Conservation (phyloP, 495 filamentous ascomycete genomes). For the Xylaria flabelliformis region DNA sequence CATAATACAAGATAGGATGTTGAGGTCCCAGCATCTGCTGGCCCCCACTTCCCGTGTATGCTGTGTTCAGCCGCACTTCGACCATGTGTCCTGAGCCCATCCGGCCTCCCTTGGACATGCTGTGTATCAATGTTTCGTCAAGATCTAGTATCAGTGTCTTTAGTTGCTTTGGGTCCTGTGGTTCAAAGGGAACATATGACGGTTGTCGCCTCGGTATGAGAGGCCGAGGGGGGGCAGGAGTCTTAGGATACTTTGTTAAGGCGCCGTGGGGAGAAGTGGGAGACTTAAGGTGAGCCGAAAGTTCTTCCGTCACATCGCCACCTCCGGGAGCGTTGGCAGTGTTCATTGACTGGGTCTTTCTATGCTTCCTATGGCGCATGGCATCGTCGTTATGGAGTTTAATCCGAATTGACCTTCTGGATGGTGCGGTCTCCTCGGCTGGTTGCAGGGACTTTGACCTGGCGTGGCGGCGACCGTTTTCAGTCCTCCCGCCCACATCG, state of each 20-base stretch:
- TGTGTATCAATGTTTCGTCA: constrained; percentile 97
- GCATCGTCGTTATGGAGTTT: constrained; percentile 87
- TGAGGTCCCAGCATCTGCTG: constrained; percentile 76
- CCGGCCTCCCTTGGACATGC: constrained; percentile 91
- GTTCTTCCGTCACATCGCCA: constrained; percentile 41
- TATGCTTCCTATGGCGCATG: constrained; percentile 65
- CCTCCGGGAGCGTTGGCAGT: constrained; percentile 38
- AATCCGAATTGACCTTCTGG: constrained; percentile 85
- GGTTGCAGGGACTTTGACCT: constrained; percentile 62
- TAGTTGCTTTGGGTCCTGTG: constrained; percentile 59
- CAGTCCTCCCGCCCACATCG: constrained; percentile 44
- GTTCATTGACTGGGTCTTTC: constrained; percentile 54
- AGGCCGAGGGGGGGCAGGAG: constrained; percentile 85
- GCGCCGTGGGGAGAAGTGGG: constrained; percentile 83
- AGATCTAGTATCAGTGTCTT: constrained; percentile 96
- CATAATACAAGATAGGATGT: constrained; percentile 97
- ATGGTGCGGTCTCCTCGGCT: constrained; percentile 65
- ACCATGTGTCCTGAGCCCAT: constrained; percentile 99
- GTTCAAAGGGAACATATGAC: constrained; percentile 69
- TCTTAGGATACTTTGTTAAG: constrained; percentile 87
- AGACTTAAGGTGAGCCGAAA: constrained; percentile 75
- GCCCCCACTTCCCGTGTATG: constrained; percentile 65
- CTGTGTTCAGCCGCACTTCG: constrained; percentile 85
- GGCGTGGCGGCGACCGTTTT: constrained; percentile 48
- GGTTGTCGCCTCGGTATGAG: constrained; percentile 85